Base-by-base conservation (phyloP, 306 rosid species). In the Macrotyloma uniflorum region DNA sequence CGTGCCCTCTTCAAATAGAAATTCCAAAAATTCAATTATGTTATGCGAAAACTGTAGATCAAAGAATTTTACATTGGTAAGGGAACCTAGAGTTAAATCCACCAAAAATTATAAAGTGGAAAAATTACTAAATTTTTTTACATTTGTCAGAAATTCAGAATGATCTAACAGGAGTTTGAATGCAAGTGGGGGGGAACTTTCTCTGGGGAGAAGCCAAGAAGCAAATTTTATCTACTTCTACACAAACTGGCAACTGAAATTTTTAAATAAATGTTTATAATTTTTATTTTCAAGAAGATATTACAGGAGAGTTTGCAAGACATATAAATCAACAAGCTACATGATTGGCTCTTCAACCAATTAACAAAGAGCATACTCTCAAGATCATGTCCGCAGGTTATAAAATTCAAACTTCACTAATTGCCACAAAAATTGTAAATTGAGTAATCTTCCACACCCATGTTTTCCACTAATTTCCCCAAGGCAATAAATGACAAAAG, bases 1-100 rank as follows among this genome's bases (percentile, higher is more conserved):
- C 20, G 1, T 43, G 35, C 18, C 47, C 55, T 71, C 76, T 64
- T 77, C 67, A 77, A 63, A 63, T 42, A 42, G 63, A 36, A 46
- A 22, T 40, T 28, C 19, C 49, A 42, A 68, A 42, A 82, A 70
- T 7, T 14, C 50, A 58, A 43, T 22, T 42, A 38, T 70, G 50
- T 8, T 43, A 63, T 2, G 40, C 19, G 18, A 62, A 50, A 76
- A 62, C 78, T 30, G 51, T 22, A 45, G 47, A 33, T 15, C 64
- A 43, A 63, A 46, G 36, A 77, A 54, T 42, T 63, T 77, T 22
- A 32, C 54, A 43, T 35, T 30, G 38, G 57, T 36, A 54, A 30
- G 71, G 64, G 66, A 72, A 77, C 20, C 70, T 45, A 26, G 53
- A 72, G 61, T 36, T 35, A 23, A 33, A 24, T 33, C 54, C 18